These are phyloP conservation scores for Alternaria brassicicola DNA, from an alignment of 2,329 filamentous ascomycete genomes.

Conservation along the genomic window DNA sequence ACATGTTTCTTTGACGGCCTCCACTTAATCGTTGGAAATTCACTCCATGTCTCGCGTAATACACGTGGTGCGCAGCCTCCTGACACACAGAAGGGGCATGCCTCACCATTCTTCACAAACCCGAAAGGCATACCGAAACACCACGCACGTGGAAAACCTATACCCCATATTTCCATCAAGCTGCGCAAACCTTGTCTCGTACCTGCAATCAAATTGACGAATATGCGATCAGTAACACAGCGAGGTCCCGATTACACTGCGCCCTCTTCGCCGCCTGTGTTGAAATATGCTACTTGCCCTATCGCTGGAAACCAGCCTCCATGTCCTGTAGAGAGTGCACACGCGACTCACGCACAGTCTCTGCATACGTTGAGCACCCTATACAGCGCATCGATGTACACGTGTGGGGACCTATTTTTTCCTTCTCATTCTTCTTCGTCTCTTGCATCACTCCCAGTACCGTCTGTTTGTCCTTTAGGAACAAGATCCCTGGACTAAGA, in stretches of 20 bases:
- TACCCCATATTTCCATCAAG: slow-evolving; percentile 43
- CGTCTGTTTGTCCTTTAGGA: background rate
- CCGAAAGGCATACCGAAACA: slow-evolving; percentile 29
- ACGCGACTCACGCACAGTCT: slow-evolving; percentile 49
- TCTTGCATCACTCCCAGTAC: background rate
- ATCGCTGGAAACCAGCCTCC: background rate
- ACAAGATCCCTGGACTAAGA: background rate
- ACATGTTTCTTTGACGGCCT: background rate
- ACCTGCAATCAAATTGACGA: slow-evolving; percentile 49
- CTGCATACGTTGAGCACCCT: slow-evolving; percentile 53
- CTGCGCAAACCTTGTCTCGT: slow-evolving; percentile 36
- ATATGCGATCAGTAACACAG: slow-evolving; percentile 40
- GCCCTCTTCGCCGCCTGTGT: slow-evolving; percentile 51
- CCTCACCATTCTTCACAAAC: slow-evolving; percentile 16
- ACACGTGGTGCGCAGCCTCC: background rate
- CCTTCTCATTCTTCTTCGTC: background rate
- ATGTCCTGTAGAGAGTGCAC: slow-evolving; percentile 29
- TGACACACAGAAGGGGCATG: background rate
- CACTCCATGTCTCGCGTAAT: background rate
- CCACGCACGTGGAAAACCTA: slow-evolving; percentile 36
- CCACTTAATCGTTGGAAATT: background rate
- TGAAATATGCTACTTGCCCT: slow-evolving; percentile 52
- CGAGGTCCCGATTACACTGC: slow-evolving; percentile 52
- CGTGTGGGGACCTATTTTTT: background rate
- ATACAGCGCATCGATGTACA: slow-evolving; percentile 12